Evolutionary conservation across 768 basidiomycete genomes (phyloP).

Genomic region (Tephrocybe rancida): DNA sequence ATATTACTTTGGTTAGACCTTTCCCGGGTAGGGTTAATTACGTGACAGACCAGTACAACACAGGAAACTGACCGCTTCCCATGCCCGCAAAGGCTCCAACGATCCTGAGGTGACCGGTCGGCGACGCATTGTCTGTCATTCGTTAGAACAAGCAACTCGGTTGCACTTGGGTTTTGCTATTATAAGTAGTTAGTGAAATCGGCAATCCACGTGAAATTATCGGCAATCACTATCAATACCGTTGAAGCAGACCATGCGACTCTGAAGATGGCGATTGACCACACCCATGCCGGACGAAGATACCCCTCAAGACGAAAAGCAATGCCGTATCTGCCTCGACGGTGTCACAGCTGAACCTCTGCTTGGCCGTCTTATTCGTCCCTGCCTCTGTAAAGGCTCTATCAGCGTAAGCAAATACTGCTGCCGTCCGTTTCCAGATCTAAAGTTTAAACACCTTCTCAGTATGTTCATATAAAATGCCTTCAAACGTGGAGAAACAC

Average conservation of each 20-base stretch:
- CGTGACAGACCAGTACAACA: neutral
- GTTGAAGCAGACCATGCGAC: too few relatives aligned
- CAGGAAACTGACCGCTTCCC: constrained; percentile 52
- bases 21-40: neutral
- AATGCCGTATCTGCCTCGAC: constrained; percentile 86
- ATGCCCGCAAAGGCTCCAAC: constrained; percentile 61
- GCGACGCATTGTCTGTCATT: constrained; percentile 33
- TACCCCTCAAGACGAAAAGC: constrained; percentile 47
- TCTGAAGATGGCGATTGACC: neutral
- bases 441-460: constrained; percentile 15
- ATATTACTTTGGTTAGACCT: constrained; percentile 55
- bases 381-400: constrained; percentile 79
- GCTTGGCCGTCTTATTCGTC: constrained; percentile 79
- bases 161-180: too few relatives aligned
- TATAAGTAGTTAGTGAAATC: too few relatives aligned
- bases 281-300: constrained; percentile 20
- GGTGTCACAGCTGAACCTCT: constrained; percentile 59
- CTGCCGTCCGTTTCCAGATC: neutral
- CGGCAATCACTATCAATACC: constrained; percentile 11
- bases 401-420: constrained; percentile 51
- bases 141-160: constrained; percentile 8
- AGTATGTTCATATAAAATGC: constrained; percentile 84
- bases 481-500: constrained; percentile 74
- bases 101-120: constrained; percentile 43
- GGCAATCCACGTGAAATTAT: too few relatives aligned